A percentile compares a stretch with the other conserved stretches of the same genome.
These are phyloP conservation scores for Penicillium macrosclerotiorum DNA, from an alignment of 495 filamentous ascomycete species.

Conservation along the genomic window DNA sequence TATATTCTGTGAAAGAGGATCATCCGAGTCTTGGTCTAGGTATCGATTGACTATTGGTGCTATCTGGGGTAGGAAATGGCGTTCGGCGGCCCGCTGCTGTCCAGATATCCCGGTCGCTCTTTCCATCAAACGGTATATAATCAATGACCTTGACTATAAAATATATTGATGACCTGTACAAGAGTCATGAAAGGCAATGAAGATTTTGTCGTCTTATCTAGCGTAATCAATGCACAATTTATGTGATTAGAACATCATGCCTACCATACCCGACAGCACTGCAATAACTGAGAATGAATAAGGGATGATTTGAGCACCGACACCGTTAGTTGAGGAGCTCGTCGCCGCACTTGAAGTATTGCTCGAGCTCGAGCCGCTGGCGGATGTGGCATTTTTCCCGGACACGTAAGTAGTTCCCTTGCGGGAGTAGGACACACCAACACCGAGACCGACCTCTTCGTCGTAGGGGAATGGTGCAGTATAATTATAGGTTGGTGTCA, in stretches of 20 bases:
- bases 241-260: not conserved
- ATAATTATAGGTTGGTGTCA: slow-evolving; percentile 34
- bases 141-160: too few relatives aligned
- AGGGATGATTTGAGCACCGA: not conserved
- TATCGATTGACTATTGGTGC: too few relatives aligned
- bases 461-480: slow-evolving; percentile 40
- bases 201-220: too few relatives aligned
- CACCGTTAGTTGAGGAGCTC: not conserved
- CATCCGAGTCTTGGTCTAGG: too few relatives aligned
- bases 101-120: too few relatives aligned
- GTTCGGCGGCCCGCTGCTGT: too few relatives aligned
- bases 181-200: too few relatives aligned
- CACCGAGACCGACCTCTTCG: slow-evolving; percentile 22
- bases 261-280: not conserved
- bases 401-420: slow-evolving; percentile 10
- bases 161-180: too few relatives aligned
- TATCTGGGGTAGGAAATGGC: too few relatives aligned
- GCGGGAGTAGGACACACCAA: slow-evolving; percentile 14
- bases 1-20: not conserved
- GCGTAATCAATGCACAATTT: too few relatives aligned
- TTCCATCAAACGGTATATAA: too few relatives aligned
- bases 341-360: not conserved
- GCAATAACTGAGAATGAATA: not conserved
- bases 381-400: not conserved
- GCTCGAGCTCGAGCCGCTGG: not conserved